A percentile compares a stretch with the other conserved stretches of the same genome.
Conservation (phyloP, 768 basidiomycete genomes). For the Punctularia strigosozonata region DNA sequence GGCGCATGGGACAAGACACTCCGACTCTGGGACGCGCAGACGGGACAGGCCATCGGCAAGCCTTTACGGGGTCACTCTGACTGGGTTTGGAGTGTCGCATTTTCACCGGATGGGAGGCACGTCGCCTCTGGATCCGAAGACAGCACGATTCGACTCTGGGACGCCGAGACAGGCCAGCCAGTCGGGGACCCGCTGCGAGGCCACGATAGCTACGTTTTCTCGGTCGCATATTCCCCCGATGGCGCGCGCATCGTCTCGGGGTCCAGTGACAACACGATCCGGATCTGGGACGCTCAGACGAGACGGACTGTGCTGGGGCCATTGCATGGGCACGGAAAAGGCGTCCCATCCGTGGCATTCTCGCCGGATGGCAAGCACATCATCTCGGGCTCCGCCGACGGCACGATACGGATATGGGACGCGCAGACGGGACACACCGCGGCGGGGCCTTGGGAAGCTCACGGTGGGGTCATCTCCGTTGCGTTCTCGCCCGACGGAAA, state of each 20-base stretch:
- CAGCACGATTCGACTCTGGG: not conserved
- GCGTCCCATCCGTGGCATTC: slow-evolving; percentile 8
- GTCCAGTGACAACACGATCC: too few relatives aligned
- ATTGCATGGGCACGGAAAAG: slow-evolving; percentile 6
- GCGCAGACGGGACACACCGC: slow-evolving; percentile 7
- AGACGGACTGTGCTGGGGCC: slow-evolving; percentile 1
- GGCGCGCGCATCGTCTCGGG: too few relatives aligned
- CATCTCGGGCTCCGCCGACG: slow-evolving; percentile 7
- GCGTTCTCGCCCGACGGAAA: not conserved
- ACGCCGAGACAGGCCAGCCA: not conserved
- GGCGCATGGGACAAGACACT: not conserved
- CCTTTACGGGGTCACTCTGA: not conserved
- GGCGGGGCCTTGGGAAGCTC: slow-evolving; percentile 6
- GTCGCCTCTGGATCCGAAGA: not conserved
- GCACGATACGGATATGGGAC: slow-evolving; percentile 10
- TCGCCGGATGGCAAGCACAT: slow-evolving; percentile 11
- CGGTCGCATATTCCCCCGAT: too few relatives aligned
- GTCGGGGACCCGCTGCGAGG: too few relatives aligned
- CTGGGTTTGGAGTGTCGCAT: too few relatives aligned
- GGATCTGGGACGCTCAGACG: too few relatives aligned
- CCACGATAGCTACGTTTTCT: too few relatives aligned
- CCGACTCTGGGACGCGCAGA: not conserved
- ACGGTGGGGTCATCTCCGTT: not conserved
- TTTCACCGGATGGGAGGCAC: not conserved
- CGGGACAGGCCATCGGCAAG: not conserved